Evolutionary conservation across 2,329 filamentous ascomycete genomes (phyloP).

Genomic region (Nemania abortiva): DNA sequence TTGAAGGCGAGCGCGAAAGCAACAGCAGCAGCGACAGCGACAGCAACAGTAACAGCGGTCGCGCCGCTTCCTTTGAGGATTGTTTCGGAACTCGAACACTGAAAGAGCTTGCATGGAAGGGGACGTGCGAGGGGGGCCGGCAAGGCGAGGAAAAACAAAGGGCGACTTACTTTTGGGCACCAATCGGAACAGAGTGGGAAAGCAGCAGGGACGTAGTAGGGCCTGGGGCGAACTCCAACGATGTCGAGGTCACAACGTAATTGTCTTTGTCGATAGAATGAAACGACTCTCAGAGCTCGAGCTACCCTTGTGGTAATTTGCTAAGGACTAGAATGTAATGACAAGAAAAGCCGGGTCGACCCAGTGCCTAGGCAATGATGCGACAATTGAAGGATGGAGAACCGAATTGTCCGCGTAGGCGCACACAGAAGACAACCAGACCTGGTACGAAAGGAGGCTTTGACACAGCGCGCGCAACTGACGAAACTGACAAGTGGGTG

Average conservation of each 20-base stretch:
- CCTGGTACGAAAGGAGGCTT: constrained; percentile 53
- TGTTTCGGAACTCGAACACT: constrained; percentile 43
- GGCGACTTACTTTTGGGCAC: constrained; percentile 66
- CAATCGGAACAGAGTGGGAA: constrained; percentile 52
- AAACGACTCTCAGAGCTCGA: constrained; percentile 48
- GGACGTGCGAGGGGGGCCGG: constrained; percentile 28
- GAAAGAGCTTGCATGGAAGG: constrained; percentile 22
- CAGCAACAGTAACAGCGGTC: background rate
- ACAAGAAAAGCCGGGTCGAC: constrained; percentile 48
- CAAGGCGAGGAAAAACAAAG: constrained; percentile 39
- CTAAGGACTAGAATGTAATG: constrained; percentile 35
- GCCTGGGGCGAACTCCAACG: constrained; percentile 46
- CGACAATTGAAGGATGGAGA: constrained; percentile 48
- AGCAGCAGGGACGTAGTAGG: constrained; percentile 48
- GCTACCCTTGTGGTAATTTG: constrained; percentile 44
- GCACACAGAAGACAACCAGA: constrained; percentile 52
- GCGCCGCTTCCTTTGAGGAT: constrained; percentile 4
- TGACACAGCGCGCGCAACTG: constrained; percentile 54
- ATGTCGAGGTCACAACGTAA: constrained; percentile 32
- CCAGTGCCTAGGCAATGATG: constrained; percentile 45
- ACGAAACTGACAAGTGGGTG: constrained; percentile 52
- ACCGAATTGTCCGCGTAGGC: constrained; percentile 52
- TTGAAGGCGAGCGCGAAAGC: constrained; percentile 25
- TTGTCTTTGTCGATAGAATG: constrained; percentile 35
- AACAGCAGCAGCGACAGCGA: background rate